Evolutionary conservation across 352 stramenopile species (phyloP).

Genomic region (Phytophthora hibernalis): DNA sequence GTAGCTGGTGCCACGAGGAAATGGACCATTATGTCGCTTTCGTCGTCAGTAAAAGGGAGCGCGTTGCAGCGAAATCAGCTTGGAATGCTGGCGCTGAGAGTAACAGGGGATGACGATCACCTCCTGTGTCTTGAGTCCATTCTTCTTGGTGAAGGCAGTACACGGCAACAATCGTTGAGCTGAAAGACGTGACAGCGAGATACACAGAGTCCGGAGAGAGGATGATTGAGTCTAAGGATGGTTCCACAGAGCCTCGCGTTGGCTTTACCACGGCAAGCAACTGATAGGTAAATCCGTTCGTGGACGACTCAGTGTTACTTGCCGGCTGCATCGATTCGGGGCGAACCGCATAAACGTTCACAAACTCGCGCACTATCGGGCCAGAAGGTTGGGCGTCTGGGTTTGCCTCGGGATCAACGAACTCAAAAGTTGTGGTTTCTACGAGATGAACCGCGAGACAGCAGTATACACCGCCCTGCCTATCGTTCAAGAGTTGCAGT

Average conservation of each 20-base stretch:
- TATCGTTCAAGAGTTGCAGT: constrained; percentile 21
- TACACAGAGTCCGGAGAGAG: constrained; percentile 38
- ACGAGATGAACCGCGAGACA: constrained; percentile 32
- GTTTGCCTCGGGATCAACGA: neutral
- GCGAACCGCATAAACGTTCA: constrained; percentile 30
- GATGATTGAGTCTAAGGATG: constrained; percentile 13
- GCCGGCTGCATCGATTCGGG: neutral
- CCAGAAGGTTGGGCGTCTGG: constrained; percentile 5
- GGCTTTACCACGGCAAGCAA: constrained; percentile 18
- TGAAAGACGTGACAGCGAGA: constrained; percentile 29
- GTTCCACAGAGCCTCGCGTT: constrained; percentile 6
- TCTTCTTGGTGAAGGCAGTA: constrained; percentile 10
- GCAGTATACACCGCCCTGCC: neutral
- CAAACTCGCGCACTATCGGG: constrained; percentile 16
- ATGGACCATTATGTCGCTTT: constrained; percentile 15
- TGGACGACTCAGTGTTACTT: neutral
- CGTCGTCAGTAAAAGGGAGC: constrained; percentile 9
- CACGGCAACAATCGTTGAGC: constrained; percentile 10
- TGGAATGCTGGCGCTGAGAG: constrained; percentile 21
- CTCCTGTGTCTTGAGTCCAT: neutral
- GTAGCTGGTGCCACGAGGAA: constrained; percentile 34
- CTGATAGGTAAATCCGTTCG: constrained; percentile 4
- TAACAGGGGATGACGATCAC: neutral
- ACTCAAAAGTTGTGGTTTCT: constrained; percentile 4
- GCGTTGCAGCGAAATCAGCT: constrained; percentile 22